Percentiles rank a stretch among this genome's conserved stretches.
These are phyloP conservation scores for Coemansia sp. DNA, from an alignment of 192 early-diverging fungal genomes.

Conservation along the genomic window DNA sequence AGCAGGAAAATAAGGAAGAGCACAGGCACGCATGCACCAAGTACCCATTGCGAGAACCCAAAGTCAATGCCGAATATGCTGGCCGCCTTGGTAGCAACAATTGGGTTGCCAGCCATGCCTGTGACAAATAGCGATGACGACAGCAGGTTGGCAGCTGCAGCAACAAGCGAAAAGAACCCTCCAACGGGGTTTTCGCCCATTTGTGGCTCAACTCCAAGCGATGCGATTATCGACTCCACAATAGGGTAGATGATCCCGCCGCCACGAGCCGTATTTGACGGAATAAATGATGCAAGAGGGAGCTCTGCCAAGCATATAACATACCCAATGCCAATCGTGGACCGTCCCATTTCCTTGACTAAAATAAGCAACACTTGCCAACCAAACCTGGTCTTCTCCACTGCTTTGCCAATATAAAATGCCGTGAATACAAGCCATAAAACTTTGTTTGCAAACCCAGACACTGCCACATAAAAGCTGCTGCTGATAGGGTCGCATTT, in stretches of 20 bases:
- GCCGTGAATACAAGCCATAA: slow-evolving; percentile 73
- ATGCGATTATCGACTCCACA: slow-evolving; percentile 62
- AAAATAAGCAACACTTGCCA: slow-evolving; percentile 62
- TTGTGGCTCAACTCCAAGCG: slow-evolving; percentile 51
- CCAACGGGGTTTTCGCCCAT: slow-evolving; percentile 47
- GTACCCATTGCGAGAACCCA: slow-evolving; percentile 65
- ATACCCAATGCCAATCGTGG: slow-evolving; percentile 60
- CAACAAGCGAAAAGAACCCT: slow-evolving; percentile 63
- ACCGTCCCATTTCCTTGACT: slow-evolving; percentile 56
- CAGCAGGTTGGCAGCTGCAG: slow-evolving; percentile 68
- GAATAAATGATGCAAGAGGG: slow-evolving; percentile 67
- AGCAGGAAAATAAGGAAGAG: slow-evolving; percentile 38
- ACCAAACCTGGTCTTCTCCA: slow-evolving; percentile 65
- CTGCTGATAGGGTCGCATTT: slow-evolving; percentile 60
- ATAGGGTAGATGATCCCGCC: slow-evolving; percentile 77
- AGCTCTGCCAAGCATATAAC: slow-evolving; percentile 59
- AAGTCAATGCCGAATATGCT: slow-evolving; percentile 66
- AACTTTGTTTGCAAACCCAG: slow-evolving; percentile 65
- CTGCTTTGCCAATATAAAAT: slow-evolving; percentile 72
- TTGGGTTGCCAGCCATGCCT: slow-evolving; percentile 73
- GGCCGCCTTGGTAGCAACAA: slow-evolving; percentile 62
- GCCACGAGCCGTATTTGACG: slow-evolving; percentile 73
- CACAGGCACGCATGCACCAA: slow-evolving; percentile 58
- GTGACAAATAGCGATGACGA: slow-evolving; percentile 74
- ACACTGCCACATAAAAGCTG: slow-evolving; percentile 61